Base-by-base conservation (phyloP, 2,329 filamentous ascomycete species). In the Drechslerella dactyloides region DNA sequence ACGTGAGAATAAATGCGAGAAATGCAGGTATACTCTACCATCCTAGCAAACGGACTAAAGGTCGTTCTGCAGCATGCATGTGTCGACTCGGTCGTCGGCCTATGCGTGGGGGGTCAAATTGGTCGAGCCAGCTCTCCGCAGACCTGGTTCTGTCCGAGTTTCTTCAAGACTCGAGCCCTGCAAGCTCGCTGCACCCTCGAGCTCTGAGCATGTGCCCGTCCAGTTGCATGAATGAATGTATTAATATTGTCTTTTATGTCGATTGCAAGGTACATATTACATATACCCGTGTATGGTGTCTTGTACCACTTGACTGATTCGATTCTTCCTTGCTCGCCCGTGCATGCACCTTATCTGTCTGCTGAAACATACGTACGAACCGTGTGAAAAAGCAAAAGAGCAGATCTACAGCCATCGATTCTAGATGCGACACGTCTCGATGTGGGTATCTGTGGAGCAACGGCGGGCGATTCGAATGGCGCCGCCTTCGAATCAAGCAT, bases 361-460 rank as follows among this genome's bases (percentile, higher is more conserved):
- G 23, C 21, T 51, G 17, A 21, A 42, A 42, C n/a, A 21, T n/a
- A 27, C n/a, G 8, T 19, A 51, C 6, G 19, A 48, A 6, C 7
- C 7, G 6, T 6, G 46, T 21, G 37, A 62, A 70, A 70, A 70
- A 70, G 66, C 59, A 70, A 70, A 64, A 50, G 50, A 15, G 13
- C n/a, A 42, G 66, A 70, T 70, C 66, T 63, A 60, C 65, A 6
- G 44, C 56, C 59, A 63, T 70, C 66, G 66, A 70, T 70, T 70
- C 66, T 70, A 70, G 66, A 64, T 64, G 66, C 66, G 66, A 70
- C 66, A 70, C 66, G 66, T 70, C 59, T 54, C 42, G 48, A 51
- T 42, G 48, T 60, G 48, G 37, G 53, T 37, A 62, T 62, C 48
- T 7, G 58, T 62, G 58, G 58, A 46, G 55, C 37, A 13, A 4